Base-by-base conservation (phyloP, 2,329 filamentous ascomycete species). In the Fusarium vanettenii region DNA sequence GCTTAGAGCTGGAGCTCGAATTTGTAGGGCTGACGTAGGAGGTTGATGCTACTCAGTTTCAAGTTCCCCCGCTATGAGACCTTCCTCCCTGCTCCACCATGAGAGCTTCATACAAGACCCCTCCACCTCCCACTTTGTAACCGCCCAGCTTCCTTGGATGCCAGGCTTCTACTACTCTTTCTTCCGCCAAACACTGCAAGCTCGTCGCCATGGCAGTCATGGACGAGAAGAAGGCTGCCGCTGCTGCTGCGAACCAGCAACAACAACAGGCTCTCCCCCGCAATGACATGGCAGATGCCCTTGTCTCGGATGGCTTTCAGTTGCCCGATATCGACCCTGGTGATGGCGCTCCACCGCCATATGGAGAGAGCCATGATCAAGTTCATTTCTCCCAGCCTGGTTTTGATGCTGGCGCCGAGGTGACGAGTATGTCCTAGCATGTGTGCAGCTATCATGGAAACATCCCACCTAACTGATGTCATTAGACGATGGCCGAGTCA, bases 401-500 rank as follows among this genome's bases (percentile, higher is more conserved):
- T 16, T 89, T 93, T 69, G 87, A 90, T 60, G 91, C 91, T 27
- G 89, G 88, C 43, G 91, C 91, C 48, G 86, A 86, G 31, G 82
- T 93, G 29, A 91, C 88, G 57, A 85, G 89, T 90, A 73, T 41
- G 76, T 62, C 22, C 48, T 25, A 11, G 2, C 4, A 41, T 35
- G 3, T 45, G 37, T 18, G 13, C 18, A 25, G 18, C 5, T 37
- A 33, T 39, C 31, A 35, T 64, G 37, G 43, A 37, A 16, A 5
- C 20, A 5, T 43, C 59, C 35, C 64, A 64, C 60, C 76, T 79
- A 70, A 77, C 45, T 52, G 33, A 27, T 65, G 29, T 74, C 62
- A 66, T 67, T 52, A 91, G 93, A 90, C 70, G 92, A 95, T 84
- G 94, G 94, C 27, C 90, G 94, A 79, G 88, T 97, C 77, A 91